These are phyloP conservation scores for Teunomyces panamensis DNA, from an alignment of 805 yeast genomes.

Conservation along the genomic window DNA sequence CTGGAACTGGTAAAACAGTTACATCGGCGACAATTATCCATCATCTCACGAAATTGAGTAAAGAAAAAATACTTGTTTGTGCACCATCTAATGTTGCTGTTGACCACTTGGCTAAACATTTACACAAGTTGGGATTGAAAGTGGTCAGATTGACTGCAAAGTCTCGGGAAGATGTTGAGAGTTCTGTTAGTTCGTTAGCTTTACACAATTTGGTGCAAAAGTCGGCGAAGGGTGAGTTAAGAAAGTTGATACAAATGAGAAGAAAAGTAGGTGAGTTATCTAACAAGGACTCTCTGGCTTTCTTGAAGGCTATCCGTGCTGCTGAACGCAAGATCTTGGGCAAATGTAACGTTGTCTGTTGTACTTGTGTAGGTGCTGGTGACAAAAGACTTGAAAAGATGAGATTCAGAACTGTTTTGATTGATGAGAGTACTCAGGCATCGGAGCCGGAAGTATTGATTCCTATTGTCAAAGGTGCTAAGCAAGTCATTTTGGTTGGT, in stretches of 20 bases:
- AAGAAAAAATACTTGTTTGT: constrained; percentile 74
- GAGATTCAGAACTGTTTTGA: constrained; percentile 72
- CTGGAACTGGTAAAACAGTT: constrained; percentile 89
- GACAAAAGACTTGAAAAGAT: constrained; percentile 57
- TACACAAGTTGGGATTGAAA: constrained; percentile 65
- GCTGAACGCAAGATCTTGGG: constrained; percentile 51
- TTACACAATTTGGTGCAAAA: constrained; percentile 51
- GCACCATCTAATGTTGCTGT: constrained; percentile 97
- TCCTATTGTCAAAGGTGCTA: constrained; percentile 86
- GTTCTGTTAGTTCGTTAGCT: constrained; percentile 55
- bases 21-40: constrained; percentile 87
- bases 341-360: constrained; percentile 75
- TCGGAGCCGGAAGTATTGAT: constrained; percentile 89
- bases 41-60: constrained; percentile 62
- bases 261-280: constrained; percentile 70
- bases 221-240: constrained; percentile 53
- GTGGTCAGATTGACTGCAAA: constrained; percentile 78
- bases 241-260: constrained; percentile 55
- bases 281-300: constrained; percentile 47
- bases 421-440: constrained; percentile 94
- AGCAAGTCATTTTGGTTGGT: constrained; percentile 87
- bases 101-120: constrained; percentile 79
- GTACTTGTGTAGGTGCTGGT: constrained; percentile 93
- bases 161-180: constrained; percentile 77
- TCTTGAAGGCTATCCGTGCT: constrained; percentile 37